Evolutionary conservation across 495 filamentous ascomycete genomes (phyloP), one percentile per base, ranked within the genome.

Genomic region (Hyaloscypha variabilis): DNA sequence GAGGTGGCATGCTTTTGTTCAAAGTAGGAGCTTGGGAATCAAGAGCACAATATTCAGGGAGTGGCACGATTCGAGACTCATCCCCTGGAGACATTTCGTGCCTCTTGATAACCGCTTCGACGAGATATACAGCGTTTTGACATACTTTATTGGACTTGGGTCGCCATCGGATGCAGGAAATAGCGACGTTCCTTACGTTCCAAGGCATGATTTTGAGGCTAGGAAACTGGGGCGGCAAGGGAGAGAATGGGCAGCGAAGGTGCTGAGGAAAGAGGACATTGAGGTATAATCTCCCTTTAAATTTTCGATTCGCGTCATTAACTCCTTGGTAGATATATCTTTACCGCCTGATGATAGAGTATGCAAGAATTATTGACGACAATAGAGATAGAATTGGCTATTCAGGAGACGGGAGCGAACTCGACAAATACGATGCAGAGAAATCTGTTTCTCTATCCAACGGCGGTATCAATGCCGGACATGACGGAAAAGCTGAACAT

Each of bases 71-170:
- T 86, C 84, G 46, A 77, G 90, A 36, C 75, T 92, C 6, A 81
- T 89, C 29, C 81, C 87, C 8, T 91, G 90, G 90, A 83, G 84
- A 62, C 90, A 92, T 70, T 92, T 86, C 68, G 88, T 91, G 19
- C 91, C 91, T 2, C 88, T 94, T 85, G 91, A 94, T 69, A 93
- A 88, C 70, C 82, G 86, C 14, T 94, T 88, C 64, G 80, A 86
- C 28, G 92, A 96, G 67, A 74, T 91, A 29, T 94, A 88, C 60
- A 86, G 85, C 5, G 81, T 94, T 10, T 83, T 94, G 81, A 88
- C 90, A 55, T 94, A 93, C 67, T 94, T 94, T 73, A 70, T 92
- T 6, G 90, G 90, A 75, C 74, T 61, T 70, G 76, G n/a, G 69
- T 77, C 49, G 64, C 62, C 50, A 67, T 66, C 66, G 31, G 69